phyloP scores from a whole-genome alignment of 2,329 filamentous ascomycete genomes.

The Stagonosporopsis chrysanthemi region DNA sequence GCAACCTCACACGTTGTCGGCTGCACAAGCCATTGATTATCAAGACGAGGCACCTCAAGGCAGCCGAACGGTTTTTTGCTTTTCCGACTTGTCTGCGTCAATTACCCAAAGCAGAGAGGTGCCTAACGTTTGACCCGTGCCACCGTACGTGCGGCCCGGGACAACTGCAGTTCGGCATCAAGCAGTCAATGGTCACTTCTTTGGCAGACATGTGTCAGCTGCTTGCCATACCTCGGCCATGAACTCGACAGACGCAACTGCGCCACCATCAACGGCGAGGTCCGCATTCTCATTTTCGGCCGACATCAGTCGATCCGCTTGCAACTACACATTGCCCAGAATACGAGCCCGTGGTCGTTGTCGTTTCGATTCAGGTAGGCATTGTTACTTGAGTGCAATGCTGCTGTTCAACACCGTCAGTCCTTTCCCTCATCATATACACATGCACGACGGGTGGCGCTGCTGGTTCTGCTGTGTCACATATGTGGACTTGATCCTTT shows the following conservation, averaged over 20 bases:
- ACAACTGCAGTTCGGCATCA: not conserved
- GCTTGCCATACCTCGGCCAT: not conserved
- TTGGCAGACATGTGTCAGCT: slow-evolving; percentile 5
- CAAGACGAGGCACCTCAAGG: not conserved
- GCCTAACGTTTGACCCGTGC: not conserved
- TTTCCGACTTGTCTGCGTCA: not conserved
- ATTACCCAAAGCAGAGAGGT: not conserved
- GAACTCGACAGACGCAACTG: not conserved
- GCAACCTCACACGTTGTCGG: not conserved
- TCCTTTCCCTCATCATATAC: slow-evolving; percentile 7
- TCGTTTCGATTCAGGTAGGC: slow-evolving; percentile 17
- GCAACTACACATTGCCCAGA: slow-evolving; percentile 31
- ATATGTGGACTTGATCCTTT: slow-evolving; percentile 5
- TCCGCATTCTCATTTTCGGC: not conserved
- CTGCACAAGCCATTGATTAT: not conserved
- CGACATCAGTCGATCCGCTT: slow-evolving; percentile 17
- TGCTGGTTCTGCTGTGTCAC: slow-evolving; percentile 26
- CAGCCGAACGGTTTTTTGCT: not conserved
- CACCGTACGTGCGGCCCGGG: not conserved
- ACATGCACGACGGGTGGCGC: slow-evolving; percentile 28
- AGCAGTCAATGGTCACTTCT: not conserved
- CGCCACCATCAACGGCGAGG: not conserved
- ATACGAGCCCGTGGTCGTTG: slow-evolving; percentile 6
- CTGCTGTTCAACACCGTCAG: slow-evolving; percentile 7
- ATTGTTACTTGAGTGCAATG: slow-evolving; percentile 18